Evolutionary conservation across 352 stramenopile genomes (phyloP).

Genomic region (Aphanomyces euteiches): DNA sequence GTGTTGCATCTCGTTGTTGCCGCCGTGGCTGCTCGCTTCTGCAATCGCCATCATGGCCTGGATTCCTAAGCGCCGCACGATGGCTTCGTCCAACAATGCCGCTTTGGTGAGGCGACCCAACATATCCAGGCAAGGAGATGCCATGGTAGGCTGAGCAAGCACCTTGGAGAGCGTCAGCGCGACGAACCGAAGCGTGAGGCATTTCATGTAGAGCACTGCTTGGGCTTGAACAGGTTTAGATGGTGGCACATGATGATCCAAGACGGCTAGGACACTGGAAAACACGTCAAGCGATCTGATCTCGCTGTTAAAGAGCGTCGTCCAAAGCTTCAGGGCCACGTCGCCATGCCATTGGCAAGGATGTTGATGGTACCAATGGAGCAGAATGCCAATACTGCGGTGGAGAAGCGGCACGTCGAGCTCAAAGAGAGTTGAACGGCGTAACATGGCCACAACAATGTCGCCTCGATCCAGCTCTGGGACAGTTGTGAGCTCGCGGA

Average conservation of each 20-base stretch:
- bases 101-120: conserved; percentile 21
- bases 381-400: conserved; percentile 46
- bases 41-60: conserved; percentile 8
- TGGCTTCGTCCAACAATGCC: conserved; percentile 11
- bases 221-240: background rate
- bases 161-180: background rate
- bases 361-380: conserved; percentile 53
- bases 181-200: conserved; percentile 18
- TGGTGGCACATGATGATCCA: conserved; percentile 41
- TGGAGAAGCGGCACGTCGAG: conserved; percentile 51
- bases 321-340: conserved; percentile 58
- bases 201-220: conserved; percentile 26
- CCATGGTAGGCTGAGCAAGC: background rate
- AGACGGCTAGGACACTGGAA: conserved; percentile 42
- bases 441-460: conserved; percentile 61
- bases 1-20: background rate
- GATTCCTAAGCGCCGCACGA: conserved; percentile 10
- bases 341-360: conserved; percentile 68
- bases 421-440: conserved; percentile 38
- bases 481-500: conserved; percentile 31
- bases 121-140: background rate
- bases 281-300: conserved; percentile 41
- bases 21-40: background rate
- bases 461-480: conserved; percentile 42
- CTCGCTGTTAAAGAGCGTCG: conserved; percentile 41